Conservation (phyloP, 192 early-diverging fungal genomes). For the Helicostylum pulchrum region DNA sequence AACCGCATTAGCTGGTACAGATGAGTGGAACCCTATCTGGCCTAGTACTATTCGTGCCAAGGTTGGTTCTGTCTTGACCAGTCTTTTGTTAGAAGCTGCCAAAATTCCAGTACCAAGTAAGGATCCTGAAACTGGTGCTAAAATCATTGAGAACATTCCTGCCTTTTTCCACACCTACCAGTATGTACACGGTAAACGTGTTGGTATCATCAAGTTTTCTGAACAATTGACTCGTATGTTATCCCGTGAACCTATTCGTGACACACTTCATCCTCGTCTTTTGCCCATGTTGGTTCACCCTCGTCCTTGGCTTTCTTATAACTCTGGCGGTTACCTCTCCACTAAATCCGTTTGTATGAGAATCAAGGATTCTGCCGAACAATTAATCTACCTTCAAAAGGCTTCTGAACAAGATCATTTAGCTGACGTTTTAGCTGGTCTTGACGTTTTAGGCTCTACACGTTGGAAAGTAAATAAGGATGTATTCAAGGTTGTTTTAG, state of each 20-base stretch:
- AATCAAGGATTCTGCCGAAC: slow-evolving; percentile 64
- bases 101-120: slow-evolving; percentile 57
- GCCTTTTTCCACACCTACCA: slow-evolving; percentile 77
- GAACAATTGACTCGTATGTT: slow-evolving; percentile 67
- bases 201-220: slow-evolving; percentile 74
- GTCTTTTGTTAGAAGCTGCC: slow-evolving; percentile 67
- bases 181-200: slow-evolving; percentile 57
- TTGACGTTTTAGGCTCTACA: slow-evolving; percentile 87
- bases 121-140: slow-evolving; percentile 57
- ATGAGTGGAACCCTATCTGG: slow-evolving; percentile 37
- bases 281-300: slow-evolving; percentile 94
- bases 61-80: slow-evolving; percentile 50
- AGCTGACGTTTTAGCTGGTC: slow-evolving; percentile 61
- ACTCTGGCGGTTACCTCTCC: slow-evolving; percentile 84
- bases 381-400: slow-evolving; percentile 70
- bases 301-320: slow-evolving; percentile 84
- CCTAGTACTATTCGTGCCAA: slow-evolving; percentile 39
- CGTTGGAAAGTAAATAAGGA: slow-evolving; percentile 85
- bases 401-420: slow-evolving; percentile 78
- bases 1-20: slow-evolving; percentile 19
- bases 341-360: slow-evolving; percentile 74
- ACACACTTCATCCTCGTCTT: slow-evolving; percentile 66
- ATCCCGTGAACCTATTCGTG: slow-evolving; percentile 51
- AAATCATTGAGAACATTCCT: slow-evolving; percentile 58
- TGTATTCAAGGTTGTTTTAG: slow-evolving; percentile 74